Conservation (phyloP, 768 basidiomycete genomes). For the Asterophora lycoperdoides region DNA sequence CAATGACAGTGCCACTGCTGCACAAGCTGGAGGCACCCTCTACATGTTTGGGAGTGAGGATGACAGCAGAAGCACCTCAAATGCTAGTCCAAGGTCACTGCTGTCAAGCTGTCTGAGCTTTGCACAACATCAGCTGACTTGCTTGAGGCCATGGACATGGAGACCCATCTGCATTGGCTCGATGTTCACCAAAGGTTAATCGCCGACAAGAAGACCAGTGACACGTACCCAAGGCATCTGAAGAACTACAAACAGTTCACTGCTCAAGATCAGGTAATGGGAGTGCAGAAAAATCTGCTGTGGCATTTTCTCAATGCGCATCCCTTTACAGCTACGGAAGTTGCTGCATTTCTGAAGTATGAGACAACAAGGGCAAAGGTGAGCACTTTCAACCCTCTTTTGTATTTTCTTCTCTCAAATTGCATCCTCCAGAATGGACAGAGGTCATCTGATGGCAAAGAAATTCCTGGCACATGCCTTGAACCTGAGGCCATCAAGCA, state of each 20-base stretch:
- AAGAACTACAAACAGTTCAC: constrained; percentile 24
- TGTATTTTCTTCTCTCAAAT: background rate
- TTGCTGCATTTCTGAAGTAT: constrained; percentile 25
- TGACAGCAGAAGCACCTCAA: too few species aligned
- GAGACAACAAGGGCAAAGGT: constrained; percentile 28
- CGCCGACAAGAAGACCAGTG: constrained; percentile 22
- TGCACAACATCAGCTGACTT: background rate
- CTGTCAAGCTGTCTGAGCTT: too few species aligned
- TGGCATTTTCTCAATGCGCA: constrained; percentile 17
- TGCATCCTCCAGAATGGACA: background rate
- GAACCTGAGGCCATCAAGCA: constrained; percentile 1
- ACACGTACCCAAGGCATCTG: constrained; percentile 21
- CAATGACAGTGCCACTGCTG: too few species aligned
- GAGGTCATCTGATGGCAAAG: background rate
- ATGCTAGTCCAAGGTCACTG: too few species aligned
- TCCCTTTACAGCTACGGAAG: constrained; percentile 28
- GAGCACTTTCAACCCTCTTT: background rate
- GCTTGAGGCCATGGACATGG: background rate
- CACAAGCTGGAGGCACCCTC: too few species aligned
- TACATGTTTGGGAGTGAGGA: too few species aligned
- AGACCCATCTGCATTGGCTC: background rate
- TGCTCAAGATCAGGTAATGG: constrained; percentile 13
- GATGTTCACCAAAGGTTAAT: background rate
- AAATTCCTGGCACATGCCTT: background rate
- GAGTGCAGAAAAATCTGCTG: background rate